Conservation (phyloP, 805 yeast genomes). For the Starmerella floris region DNA sequence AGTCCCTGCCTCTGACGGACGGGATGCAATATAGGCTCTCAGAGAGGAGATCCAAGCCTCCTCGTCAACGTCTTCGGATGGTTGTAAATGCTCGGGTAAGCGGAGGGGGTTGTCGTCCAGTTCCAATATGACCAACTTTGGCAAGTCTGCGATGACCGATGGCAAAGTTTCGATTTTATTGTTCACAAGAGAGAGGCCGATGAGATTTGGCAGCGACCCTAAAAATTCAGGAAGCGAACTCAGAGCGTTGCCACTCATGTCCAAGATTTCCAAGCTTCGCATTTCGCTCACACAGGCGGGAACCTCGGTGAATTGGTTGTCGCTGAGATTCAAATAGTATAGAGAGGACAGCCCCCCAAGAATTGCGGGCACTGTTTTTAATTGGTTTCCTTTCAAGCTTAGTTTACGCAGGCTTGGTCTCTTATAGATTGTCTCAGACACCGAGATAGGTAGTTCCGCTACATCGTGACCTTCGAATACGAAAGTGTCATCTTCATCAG, state of each 20-base stretch:
- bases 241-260: constrained; percentile 46
- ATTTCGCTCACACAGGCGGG: constrained; percentile 34
- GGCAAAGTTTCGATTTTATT: constrained; percentile 47
- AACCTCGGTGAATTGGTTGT: constrained; percentile 41
- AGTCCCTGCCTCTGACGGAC: not conserved
- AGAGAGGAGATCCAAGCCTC: constrained; percentile 32
- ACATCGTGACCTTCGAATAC: constrained; percentile 9
- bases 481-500: constrained; percentile 10
- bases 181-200: constrained; percentile 47
- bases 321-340: constrained; percentile 52
- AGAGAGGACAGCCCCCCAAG: constrained; percentile 34
- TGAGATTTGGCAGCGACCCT: constrained; percentile 29
- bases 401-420: constrained; percentile 28
- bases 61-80: constrained; percentile 30
- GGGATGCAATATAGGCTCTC: constrained; percentile 27
- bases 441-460: constrained; percentile 28
- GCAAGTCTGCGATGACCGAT: constrained; percentile 38
- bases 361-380: constrained; percentile 35
- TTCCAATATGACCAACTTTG: constrained; percentile 44
- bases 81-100: constrained; percentile 18
- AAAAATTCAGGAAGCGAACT: constrained; percentile 36
- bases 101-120: constrained; percentile 49
- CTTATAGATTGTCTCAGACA: constrained; percentile 29
- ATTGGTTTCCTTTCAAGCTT: constrained; percentile 40
- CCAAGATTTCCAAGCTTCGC: constrained; percentile 46